Base-by-base conservation (phyloP, 2,329 filamentous ascomycete species). In the Ophiosphaerella herpotricha region DNA sequence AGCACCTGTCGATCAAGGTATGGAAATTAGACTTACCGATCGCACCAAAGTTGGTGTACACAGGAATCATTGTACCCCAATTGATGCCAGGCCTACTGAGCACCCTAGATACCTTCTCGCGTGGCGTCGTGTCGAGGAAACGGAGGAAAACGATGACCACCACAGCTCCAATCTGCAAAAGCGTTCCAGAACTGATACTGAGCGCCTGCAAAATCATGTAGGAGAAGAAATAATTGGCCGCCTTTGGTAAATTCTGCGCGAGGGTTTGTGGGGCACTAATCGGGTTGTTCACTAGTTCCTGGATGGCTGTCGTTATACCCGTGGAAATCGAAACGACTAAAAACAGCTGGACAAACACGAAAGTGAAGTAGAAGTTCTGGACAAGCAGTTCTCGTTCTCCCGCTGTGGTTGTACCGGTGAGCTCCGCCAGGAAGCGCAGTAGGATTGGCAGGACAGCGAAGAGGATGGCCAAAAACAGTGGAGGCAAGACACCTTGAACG, bases 171-270 rank as follows among this genome's bases (percentile, higher is more conserved):
- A 96, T 83, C 66, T 97, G 94, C 11, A 97, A 78, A 4, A 97
- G 78, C 1, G 90, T 93, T 71, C 89, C 91, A 1, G 93, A 93
- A 71, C 91, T 96, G 55, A 90, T 91, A 55, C 90, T 91, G 63
- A 97, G 81, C 0, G 92, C 91, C 66, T 97, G 94, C 8, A 99
- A 85, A 68, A 97, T 88, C 86, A 99, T 92, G 81, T 99, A 99
- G 1, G 91, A 93, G 80, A 97, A 97, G 78, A 97, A 99, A 74
- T 97, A 99, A 69, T 97, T 96, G 61, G 91, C 89, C 0, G 92
- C 88, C 60, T 85, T 89, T 2, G 94, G 94, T 5, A 99, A 77
- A 52, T 92, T 94, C 9, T 79, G 72, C 0, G 93, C 93, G 24
- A 99, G 77, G 0, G 89, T 80, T 14, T 84, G 73, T 0, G 94